Base-by-base conservation (phyloP, 805 yeast genomes). In the Candida berthetii region DNA sequence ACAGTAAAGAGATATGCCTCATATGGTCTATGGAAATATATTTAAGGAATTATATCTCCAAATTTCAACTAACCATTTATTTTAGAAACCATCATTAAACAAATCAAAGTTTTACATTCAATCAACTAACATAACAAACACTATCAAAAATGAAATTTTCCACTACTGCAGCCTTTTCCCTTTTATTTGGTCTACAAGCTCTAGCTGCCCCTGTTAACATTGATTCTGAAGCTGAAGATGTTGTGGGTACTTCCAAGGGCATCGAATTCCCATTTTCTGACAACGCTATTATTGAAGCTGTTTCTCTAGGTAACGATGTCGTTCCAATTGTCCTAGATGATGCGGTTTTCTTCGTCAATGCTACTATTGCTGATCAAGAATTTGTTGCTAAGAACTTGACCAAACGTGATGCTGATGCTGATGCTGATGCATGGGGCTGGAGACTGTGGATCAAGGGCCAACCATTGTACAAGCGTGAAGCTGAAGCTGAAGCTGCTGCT, bases 261-360 rank as follows among this genome's bases (percentile, higher is more conserved):
- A 52, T 46, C 19, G 55, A 50, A 36, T 52, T 54, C 46, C 58
- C 58, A 40, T 54, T 54, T 44, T 48, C 57, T 27, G 52, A 49
- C 13, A 52, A 41, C 41, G 57, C 57, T 18, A 48, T 54, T 44
- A 48, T 54, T 25, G 58, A 52, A 40, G 57, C 53, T 22, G 28
- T 16, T 35, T 44, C 45, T 34, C 49, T 50, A 38, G 48, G 44
- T 35, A 52, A 43, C 14, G 52, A 46, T 40, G 43, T 55, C 32
- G 50, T 45, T 16, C 57, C 58, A 42, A 48, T 55, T 24, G 45
- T 53, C 24, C 37, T 46, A 36, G 42, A 47, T 20, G 55, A 53
- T 36, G 41, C 57, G 33, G 57, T 55, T 29, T 50, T 35, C 46
- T 55, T 55, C 40, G 43, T 55, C 37, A 55, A 53, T 48, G 45